Evolutionary conservation across 2,329 filamentous ascomycete genomes (phyloP), one percentile per base, ranked within the genome.

Genomic region (Lomentospora prolificans): DNA sequence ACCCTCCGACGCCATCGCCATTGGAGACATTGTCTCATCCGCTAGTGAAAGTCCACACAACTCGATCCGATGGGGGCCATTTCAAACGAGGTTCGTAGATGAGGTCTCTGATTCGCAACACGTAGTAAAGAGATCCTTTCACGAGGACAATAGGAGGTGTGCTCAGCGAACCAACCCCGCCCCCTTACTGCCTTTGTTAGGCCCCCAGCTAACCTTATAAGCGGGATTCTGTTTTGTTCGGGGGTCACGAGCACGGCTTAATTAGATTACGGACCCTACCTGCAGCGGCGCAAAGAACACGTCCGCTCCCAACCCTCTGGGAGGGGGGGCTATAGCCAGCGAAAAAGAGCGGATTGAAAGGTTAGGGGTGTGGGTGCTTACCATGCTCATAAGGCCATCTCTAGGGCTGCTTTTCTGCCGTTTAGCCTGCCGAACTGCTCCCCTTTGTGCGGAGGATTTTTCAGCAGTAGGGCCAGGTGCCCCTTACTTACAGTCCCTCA

Each of bases 201-300:
- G n/a, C n/a, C n/a, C n/a, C n/a, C n/a, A n/a, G n/a, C n/a, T n/a
- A n/a, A n/a, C n/a, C n/a, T n/a, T n/a, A n/a, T n/a, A n/a, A n/a
- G n/a, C n/a, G n/a, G n/a, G n/a, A n/a, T 48, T 48, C 44, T 25
- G 22, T 19, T 17, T 22, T 14, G 17, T 48, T 48, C 9, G 44
- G 44, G 44, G 22, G 44, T 48, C 44, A 48, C 22, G 44, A 19
- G 44, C 24, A 27, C 44, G 44, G 44, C 44, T 9, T 9, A 25
- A 48, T 8, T 48, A 48, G 12, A 48, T 48, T 48, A 48, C 44
- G 44, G 44, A 48, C 44, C 44, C 44, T 48, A 48, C 44, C 24
- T 48, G 44, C 44, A 14, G 44, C 22, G 41, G 10, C 41, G n/a
- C 41, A 10, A 19, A 19, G 22, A 48, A 19, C n/a, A n/a, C n/a